These are phyloP conservation scores for Tetragonia tetragonoides DNA, from an alignment of 148 eudicot genomes.

Conservation along the genomic window DNA sequence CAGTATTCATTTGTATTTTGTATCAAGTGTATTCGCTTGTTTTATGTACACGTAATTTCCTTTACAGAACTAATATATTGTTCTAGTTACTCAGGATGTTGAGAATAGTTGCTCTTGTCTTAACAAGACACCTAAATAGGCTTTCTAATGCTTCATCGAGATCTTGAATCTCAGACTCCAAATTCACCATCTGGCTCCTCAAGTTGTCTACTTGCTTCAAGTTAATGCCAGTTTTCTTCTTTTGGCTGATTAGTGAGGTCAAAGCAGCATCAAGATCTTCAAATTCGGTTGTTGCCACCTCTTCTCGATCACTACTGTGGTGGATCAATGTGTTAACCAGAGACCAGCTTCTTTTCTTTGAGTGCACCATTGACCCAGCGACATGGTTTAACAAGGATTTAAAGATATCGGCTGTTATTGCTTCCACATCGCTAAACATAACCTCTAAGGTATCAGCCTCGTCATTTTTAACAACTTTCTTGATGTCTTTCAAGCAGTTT, in stretches of 20 bases:
- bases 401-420: constrained; percentile 8
- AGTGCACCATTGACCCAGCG: constrained; percentile 7
- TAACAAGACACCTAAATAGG: constrained; percentile 40
- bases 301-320: constrained; percentile 11
- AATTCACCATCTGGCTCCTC: constrained; percentile 26
- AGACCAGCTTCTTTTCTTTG: constrained; percentile 23
- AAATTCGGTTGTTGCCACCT: constrained; percentile 12
- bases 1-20: not conserved
- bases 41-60: not conserved
- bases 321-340: constrained; percentile 28
- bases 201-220: constrained; percentile 18
- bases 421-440: constrained; percentile 19
- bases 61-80: not conserved
- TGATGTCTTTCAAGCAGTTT: constrained; percentile 24
- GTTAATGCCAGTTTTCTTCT: constrained; percentile 12
- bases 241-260: constrained; percentile 16
- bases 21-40: not conserved
- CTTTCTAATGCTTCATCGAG: constrained; percentile 41
- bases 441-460: constrained; percentile 2
- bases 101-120: constrained; percentile 50
- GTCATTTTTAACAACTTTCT: not conserved
- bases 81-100: constrained; percentile 46
- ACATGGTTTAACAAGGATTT: constrained; percentile 19
- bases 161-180: constrained; percentile 39
- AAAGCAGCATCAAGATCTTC: constrained; percentile 33